A percentile compares a stretch with the other conserved stretches of the same genome.
phyloP scores from a whole-genome alignment of 768 basidiomycete species.

The Tulasnella calospora region DNA sequence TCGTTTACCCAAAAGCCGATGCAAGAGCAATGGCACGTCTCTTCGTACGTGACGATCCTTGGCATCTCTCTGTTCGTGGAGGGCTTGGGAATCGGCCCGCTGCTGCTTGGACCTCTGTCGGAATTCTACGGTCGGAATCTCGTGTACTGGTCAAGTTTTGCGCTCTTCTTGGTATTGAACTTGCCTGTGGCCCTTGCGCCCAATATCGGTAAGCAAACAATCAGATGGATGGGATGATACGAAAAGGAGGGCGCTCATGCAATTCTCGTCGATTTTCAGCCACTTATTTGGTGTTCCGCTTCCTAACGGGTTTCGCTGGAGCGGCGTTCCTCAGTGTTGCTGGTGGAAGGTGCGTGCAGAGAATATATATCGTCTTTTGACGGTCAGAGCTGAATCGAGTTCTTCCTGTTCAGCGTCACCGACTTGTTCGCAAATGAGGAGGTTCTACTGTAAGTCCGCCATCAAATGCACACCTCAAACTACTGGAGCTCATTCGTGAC shows the following conservation, averaged over 20 bases:
- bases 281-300: slow-evolving; percentile 58
- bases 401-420: slow-evolving; percentile 39
- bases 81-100: slow-evolving; percentile 39
- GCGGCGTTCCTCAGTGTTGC: slow-evolving; percentile 58
- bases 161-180: slow-evolving; percentile 56
- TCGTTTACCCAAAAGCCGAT: slow-evolving; percentile 60
- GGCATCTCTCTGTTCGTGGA: slow-evolving; percentile 46
- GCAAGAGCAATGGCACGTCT: slow-evolving; percentile 49
- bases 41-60: slow-evolving; percentile 49
- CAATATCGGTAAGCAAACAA: slow-evolving; percentile 49
- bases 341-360: slow-evolving; percentile 40
- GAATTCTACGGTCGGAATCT: slow-evolving; percentile 62
- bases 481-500: neutral
- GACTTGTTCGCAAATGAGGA: slow-evolving; percentile 53
- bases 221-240: neutral
- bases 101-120: slow-evolving; percentile 43
- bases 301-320: slow-evolving; percentile 53
- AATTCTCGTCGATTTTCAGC: slow-evolving; percentile 34
- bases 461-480: neutral
- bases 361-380: neutral
- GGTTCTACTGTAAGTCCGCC: slow-evolving; percentile 40
- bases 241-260: no score
- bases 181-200: slow-evolving; percentile 72
- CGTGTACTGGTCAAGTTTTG: slow-evolving; percentile 60
- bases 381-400: neutral